phyloP scores from a whole-genome alignment of 2,329 filamentous ascomycete species.

The Ceratocystis harringtonii region DNA sequence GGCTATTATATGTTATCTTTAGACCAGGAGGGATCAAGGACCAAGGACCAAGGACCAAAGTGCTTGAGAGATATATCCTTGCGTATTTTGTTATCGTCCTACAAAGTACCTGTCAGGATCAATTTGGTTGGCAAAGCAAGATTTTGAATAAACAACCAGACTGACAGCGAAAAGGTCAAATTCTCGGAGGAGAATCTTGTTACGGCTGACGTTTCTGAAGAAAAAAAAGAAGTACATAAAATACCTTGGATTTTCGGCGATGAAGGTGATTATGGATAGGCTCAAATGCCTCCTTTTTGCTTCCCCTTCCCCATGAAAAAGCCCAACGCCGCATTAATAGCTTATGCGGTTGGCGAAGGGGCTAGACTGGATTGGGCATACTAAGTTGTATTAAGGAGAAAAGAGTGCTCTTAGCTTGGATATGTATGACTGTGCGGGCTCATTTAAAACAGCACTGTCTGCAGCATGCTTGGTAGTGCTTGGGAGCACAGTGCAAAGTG shows the following conservation, averaged over 20 bases:
- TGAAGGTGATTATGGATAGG: background rate
- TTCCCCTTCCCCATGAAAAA: background rate
- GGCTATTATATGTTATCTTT: too few relatives aligned
- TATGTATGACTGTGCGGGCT: background rate
- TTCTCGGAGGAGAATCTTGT: too few relatives aligned
- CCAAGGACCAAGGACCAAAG: too few relatives aligned
- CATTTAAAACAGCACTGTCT: background rate
- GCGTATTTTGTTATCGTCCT: too few relatives aligned
- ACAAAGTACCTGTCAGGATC: too few relatives aligned
- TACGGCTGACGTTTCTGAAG: background rate
- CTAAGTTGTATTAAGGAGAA: background rate
- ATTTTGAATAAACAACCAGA: too few relatives aligned
- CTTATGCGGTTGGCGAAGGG: background rate
- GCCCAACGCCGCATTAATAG: background rate
- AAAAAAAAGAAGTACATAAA: background rate
- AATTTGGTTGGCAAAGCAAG: too few relatives aligned
- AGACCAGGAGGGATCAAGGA: too few relatives aligned
- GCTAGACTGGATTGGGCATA: background rate
- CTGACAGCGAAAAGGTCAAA: too few relatives aligned
- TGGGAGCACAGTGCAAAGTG: background rate
- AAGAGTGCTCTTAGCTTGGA: background rate
- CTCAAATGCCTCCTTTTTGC: background rate
- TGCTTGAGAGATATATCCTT: too few relatives aligned
- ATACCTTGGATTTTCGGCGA: too few relatives aligned
- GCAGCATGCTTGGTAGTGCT: background rate